Conservation (phyloP, 2,329 filamentous ascomycete species). For the Xylaria sp. region DNA sequence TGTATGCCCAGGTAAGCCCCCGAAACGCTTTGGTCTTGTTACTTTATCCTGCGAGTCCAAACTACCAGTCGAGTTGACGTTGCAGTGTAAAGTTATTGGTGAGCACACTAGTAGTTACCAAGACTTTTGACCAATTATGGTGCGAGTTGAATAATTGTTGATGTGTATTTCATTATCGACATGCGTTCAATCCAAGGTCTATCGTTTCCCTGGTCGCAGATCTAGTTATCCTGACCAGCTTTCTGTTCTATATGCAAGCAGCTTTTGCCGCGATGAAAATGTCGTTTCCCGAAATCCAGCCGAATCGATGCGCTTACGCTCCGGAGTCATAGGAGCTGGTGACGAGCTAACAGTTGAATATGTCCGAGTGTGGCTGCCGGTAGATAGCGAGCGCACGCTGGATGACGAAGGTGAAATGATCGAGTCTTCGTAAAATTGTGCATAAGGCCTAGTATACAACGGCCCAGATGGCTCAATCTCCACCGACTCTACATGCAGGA, state of each 20-base stretch:
- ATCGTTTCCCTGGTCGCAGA: slow-evolving; percentile 9
- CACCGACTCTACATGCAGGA: slow-evolving; percentile 29
- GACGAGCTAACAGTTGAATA: slow-evolving; percentile 41
- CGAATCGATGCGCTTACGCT: slow-evolving; percentile 36
- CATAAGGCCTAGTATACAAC: slow-evolving; percentile 33
- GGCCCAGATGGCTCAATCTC: slow-evolving; percentile 43
- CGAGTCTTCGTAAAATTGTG: slow-evolving; percentile 32
- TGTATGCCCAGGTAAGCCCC: neutral
- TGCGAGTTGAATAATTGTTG: neutral
- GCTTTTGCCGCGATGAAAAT: slow-evolving; percentile 42
- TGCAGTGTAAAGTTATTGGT: neutral
- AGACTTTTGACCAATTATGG: neutral
- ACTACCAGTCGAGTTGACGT: neutral
- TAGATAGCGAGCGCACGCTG: slow-evolving; percentile 40
- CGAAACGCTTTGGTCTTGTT: neutral
- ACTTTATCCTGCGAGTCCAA: neutral
- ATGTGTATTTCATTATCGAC: slow-evolving; percentile 23
- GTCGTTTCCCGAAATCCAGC: slow-evolving; percentile 42
- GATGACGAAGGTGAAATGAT: slow-evolving; percentile 40
- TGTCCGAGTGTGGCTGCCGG: slow-evolving; percentile 31
- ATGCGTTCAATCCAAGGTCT: slow-evolving; percentile 16
- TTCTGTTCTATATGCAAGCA: slow-evolving; percentile 30
- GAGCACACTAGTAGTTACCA: neutral
- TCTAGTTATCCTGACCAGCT: slow-evolving; percentile 31
- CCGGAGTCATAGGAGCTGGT: slow-evolving; percentile 36